Base-by-base conservation (phyloP, 2,329 filamentous ascomycete species). In the Rasamsonia emersonii region DNA sequence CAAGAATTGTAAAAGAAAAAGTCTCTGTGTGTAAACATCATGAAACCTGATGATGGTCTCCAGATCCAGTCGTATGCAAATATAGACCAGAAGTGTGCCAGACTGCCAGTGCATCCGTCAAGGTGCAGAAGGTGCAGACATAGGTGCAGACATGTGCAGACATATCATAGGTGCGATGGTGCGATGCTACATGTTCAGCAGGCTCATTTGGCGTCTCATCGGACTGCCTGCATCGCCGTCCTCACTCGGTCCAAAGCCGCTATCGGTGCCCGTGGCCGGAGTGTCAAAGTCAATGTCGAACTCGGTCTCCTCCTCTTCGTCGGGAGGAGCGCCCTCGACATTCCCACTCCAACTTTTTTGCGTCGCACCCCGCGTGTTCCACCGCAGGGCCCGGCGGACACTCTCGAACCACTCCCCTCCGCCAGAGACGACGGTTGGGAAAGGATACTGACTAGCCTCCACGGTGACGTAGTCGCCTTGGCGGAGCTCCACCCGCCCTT, bases 391-490 rank as follows among this genome's bases (percentile, higher is more conserved):
- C 39, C 89, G 77, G 32, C 84, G 86, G 29, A 98, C 86, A 50
- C 85, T 93, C 58, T 95, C 84, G 54, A 98, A 95, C 91, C 91
- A 98, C 58, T 98, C 91, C 1, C 81, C 83, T 39, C 80, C 80
- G 41, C 82, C 85, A 42, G 86, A 82, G 36, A 93, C 85, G 25
- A 98, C 89, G 1, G 91, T 96, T 3, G 91, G 91, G 65, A 98
- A 96, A 0, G 91, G 91, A 51, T 95, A 98, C 55, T 93, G 86
- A 18, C 84, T 93, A 3, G 91, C 91, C 24, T 89, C 86, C 49
- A 98, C 91, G 39, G 89, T 95, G 55, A 98, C 91, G 49, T 89
- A 84, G 61, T 98, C 91, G 33, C 91, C 91, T 50, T 89, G 85
- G 41, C 81, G 80, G 20, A 98, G 77, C 61, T 98, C 89, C 25